phyloP scores from a whole-genome alignment of 306 rosid genomes.

The Purshia tridentata region DNA sequence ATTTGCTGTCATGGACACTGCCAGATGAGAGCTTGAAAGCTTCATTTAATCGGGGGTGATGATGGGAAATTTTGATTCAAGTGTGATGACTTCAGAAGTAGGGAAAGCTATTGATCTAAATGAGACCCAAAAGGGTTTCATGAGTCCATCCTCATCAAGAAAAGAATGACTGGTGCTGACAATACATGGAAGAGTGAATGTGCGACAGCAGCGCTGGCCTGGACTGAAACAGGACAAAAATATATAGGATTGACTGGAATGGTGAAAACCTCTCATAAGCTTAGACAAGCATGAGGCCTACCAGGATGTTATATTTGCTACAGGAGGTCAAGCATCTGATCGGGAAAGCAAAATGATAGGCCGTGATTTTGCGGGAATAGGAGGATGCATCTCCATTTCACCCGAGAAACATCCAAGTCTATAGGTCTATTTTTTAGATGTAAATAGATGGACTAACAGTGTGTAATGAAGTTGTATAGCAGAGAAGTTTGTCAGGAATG shows the following conservation, averaged over 20 bases:
- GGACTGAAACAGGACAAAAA: slow-evolving; percentile 34
- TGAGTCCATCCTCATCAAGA: slow-evolving; percentile 25
- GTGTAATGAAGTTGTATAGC: slow-evolving; percentile 69
- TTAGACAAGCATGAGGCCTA: slow-evolving; percentile 20
- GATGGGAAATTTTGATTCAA: slow-evolving; percentile 20
- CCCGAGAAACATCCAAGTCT: slow-evolving; percentile 28
- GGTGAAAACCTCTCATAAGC: slow-evolving; percentile 18
- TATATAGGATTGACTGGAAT: slow-evolving; percentile 29
- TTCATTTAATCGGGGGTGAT: slow-evolving; percentile 71
- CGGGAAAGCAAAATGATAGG: slow-evolving; percentile 30
- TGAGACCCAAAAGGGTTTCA: slow-evolving; percentile 38
- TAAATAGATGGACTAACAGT: slow-evolving; percentile 54
- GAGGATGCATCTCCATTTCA: slow-evolving; percentile 34
- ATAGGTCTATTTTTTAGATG: slow-evolving; percentile 35
- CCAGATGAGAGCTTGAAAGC: slow-evolving; percentile 79
- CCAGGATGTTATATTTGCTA: slow-evolving; percentile 10
- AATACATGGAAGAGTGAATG: slow-evolving; percentile 28
- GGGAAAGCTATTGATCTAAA: slow-evolving; percentile 42
- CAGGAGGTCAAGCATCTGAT: slow-evolving; percentile 31
- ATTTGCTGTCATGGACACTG: slow-evolving; percentile 83
- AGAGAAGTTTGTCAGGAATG: slow-evolving; percentile 39
- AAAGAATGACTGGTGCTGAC: slow-evolving; percentile 28
- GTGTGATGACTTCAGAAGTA: slow-evolving; percentile 46
- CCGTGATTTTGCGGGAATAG: slow-evolving; percentile 35
- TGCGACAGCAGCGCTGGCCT: slow-evolving; percentile 53